These are phyloP conservation scores for Yarrowia alimentaria DNA, from an alignment of 805 yeast species.

Conservation along the genomic window DNA sequence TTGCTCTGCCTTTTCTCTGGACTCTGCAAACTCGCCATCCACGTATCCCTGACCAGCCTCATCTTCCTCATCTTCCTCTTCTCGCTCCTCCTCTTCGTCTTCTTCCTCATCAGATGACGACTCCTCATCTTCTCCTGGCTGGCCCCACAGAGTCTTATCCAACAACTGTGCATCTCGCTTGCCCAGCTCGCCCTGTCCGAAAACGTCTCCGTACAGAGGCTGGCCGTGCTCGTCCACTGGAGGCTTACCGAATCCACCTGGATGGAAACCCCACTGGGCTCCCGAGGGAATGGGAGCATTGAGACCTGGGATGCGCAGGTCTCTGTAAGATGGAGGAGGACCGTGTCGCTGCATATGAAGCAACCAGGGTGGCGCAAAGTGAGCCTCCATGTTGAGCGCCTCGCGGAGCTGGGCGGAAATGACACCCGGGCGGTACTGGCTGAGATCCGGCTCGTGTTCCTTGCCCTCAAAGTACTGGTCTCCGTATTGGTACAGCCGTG, in stretches of 20 bases:
- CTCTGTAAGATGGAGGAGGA: slow-evolving; percentile 78
- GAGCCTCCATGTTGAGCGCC: slow-evolving; percentile 67
- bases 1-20: slow-evolving; percentile 27
- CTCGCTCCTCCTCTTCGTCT: slow-evolving; percentile 41
- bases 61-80: slow-evolving; percentile 34
- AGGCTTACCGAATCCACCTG: slow-evolving; percentile 44
- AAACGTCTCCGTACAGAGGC: slow-evolving; percentile 42
- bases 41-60: slow-evolving; percentile 43
- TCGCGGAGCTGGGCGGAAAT: slow-evolving; percentile 58
- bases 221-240: slow-evolving; percentile 40
- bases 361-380: slow-evolving; percentile 77
- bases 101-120: slow-evolving; percentile 42
- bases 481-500: slow-evolving; percentile 68
- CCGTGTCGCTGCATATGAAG: slow-evolving; percentile 66
- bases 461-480: slow-evolving; percentile 78
- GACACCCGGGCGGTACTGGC: slow-evolving; percentile 61
- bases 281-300: slow-evolving; percentile 46
- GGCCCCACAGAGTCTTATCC: slow-evolving; percentile 32
- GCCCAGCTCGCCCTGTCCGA: slow-evolving; percentile 32
- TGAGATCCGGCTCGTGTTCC: slow-evolving; percentile 50
- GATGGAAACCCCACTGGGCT: slow-evolving; percentile 44
- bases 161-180: background rate
- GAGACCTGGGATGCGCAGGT: slow-evolving; percentile 56
- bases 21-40: slow-evolving; percentile 40
- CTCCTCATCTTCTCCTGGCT: slow-evolving; percentile 39